Percentiles rank a stretch among this genome's conserved stretches.
Conservation (phyloP, 371 early-diverging fungal genomes). For the Chytridium lagenaria region DNA sequence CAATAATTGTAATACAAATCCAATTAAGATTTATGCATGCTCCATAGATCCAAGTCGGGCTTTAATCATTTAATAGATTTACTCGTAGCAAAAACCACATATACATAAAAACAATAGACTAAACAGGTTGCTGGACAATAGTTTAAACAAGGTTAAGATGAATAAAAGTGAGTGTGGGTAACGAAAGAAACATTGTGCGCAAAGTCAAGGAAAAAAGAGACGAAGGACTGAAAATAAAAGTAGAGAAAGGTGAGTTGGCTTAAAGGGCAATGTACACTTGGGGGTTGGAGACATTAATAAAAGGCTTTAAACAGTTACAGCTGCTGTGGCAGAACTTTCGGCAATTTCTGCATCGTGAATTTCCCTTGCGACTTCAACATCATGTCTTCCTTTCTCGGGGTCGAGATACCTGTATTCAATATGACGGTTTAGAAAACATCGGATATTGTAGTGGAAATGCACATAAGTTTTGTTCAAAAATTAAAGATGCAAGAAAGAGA, state of each 20-base stretch:
- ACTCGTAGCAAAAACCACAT: too few relatives aligned
- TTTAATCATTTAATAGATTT: too few relatives aligned
- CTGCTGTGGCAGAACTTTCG: neutral
- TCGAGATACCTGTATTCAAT: conserved; percentile 4
- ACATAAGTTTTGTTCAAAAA: too few relatives aligned
- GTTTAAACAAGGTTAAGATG: too few relatives aligned
- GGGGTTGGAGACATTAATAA: too few relatives aligned
- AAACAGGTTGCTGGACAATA: neutral
- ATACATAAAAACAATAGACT: neutral
- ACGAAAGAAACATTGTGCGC: too few relatives aligned
- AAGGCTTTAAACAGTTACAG: neutral
- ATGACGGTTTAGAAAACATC: neutral
- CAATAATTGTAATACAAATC: too few relatives aligned
- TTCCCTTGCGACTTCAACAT: neutral
- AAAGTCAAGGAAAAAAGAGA: neutral
- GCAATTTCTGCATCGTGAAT: neutral
- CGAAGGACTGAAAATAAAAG: neutral
- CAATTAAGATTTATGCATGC: too few relatives aligned
- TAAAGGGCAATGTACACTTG: neutral
- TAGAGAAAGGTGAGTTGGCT: neutral
- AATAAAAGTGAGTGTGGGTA: too few relatives aligned
- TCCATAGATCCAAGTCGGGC: too few relatives aligned
- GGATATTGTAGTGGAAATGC: too few relatives aligned
- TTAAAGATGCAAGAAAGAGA: neutral
- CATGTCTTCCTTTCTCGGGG: neutral